Evolutionary conservation across 2,329 filamentous ascomycete genomes (phyloP).

Genomic region (Penicillium rolfsii): DNA sequence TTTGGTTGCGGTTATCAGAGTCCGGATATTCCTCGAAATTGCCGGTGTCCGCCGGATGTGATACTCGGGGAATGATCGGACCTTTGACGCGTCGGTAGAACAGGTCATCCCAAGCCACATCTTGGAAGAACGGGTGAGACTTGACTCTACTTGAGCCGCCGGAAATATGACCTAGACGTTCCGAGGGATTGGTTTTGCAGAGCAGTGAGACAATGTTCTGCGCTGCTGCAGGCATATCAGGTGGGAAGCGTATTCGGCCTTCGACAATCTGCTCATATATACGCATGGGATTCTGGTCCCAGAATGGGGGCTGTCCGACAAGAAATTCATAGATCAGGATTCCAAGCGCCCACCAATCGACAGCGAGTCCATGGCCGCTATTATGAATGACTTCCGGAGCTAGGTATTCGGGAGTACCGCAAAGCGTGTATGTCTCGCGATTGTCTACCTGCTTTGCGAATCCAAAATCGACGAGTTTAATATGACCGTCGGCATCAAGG

Average conservation of each 20-base stretch:
- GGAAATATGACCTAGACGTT: conserved; percentile 65
- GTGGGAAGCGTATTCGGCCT: conserved; percentile 64
- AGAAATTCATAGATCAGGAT: conserved; percentile 70
- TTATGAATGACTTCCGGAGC: conserved; percentile 70
- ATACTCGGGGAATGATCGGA: conserved; percentile 64
- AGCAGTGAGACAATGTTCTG: conserved; percentile 64
- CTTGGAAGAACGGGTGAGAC: conserved; percentile 63
- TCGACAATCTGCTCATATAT: conserved; percentile 71
- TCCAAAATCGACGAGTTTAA: conserved; percentile 69
- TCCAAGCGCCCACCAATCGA: conserved; percentile 71
- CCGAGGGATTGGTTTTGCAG: conserved; percentile 66
- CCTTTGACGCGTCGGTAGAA: conserved; percentile 63
- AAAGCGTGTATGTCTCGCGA: conserved; percentile 66
- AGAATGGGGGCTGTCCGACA: conserved; percentile 69
- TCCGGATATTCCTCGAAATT: conserved; percentile 69
- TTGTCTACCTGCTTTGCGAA: conserved; percentile 66
- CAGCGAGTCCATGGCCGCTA: conserved; percentile 65
- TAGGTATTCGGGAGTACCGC: conserved; percentile 69
- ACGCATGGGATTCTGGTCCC: conserved; percentile 70
- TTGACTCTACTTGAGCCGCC: conserved; percentile 64
- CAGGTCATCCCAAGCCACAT: conserved; percentile 65
- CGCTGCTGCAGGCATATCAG: conserved; percentile 61
- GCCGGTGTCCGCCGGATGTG: conserved; percentile 62
- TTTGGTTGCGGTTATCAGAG: conserved; percentile 56
- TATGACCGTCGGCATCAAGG: conserved; percentile 65